Evolutionary conservation across 2,329 filamentous ascomycete genomes (phyloP).

Genomic region (Aspergillus japonicus): DNA sequence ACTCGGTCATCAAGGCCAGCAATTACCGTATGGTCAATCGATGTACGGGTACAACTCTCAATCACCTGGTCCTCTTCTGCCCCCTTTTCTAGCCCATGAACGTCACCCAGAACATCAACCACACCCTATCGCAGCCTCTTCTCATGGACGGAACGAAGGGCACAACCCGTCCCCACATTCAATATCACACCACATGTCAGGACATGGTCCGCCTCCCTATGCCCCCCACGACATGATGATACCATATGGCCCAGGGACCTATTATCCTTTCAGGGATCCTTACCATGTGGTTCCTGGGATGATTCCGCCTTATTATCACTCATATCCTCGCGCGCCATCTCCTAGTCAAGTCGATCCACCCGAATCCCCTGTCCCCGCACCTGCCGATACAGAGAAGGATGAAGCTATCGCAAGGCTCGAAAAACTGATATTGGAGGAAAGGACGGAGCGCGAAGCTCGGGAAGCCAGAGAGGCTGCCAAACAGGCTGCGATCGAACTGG

Average conservation of each 20-base stretch:
- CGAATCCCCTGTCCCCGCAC: slow-evolving; percentile 29
- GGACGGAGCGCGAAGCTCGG: slow-evolving; percentile 40
- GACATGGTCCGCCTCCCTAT: slow-evolving; percentile 31
- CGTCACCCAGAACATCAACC: slow-evolving; percentile 29
- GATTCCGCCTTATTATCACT: slow-evolving; percentile 38
- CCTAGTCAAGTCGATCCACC: slow-evolving; percentile 31
- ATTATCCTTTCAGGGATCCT: slow-evolving; percentile 36
- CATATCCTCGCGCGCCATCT: slow-evolving; percentile 37
- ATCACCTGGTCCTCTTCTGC: slow-evolving; percentile 25
- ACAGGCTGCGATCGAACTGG: slow-evolving; percentile 52
- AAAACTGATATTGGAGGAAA: slow-evolving; percentile 54
- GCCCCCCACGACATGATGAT: slow-evolving; percentile 40
- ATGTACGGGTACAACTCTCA: slow-evolving; percentile 31
- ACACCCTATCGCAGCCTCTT: slow-evolving; percentile 20
- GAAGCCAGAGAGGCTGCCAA: slow-evolving; percentile 39
- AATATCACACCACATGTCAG: slow-evolving; percentile 28
- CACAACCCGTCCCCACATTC: slow-evolving; percentile 33
- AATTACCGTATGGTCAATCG: slow-evolving; percentile 27
- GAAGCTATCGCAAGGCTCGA: slow-evolving; percentile 62
- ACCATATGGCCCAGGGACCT: slow-evolving; percentile 35
- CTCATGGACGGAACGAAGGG: slow-evolving; percentile 29
- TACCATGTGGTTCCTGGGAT: slow-evolving; percentile 37
- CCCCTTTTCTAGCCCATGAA: slow-evolving; percentile 31
- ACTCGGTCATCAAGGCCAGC: slow-evolving; percentile 26
- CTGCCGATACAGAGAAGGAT: slow-evolving; percentile 53